Conservation (phyloP, 106 monocot genomes). For the Xerophyta viscosa region DNA sequence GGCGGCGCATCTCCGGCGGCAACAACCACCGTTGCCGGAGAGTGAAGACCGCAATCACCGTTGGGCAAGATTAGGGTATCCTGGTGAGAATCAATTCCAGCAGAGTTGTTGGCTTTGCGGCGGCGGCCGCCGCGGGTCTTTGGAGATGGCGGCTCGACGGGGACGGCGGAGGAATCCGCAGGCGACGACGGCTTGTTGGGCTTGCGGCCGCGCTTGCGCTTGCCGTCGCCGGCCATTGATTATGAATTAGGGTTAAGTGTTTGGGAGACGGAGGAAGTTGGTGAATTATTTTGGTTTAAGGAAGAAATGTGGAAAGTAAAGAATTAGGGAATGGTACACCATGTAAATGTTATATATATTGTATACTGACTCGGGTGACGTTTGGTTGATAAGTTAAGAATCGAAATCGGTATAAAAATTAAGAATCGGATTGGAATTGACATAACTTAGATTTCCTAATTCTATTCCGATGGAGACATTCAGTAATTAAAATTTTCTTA, state of each 20-base stretch:
- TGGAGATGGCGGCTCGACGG: constrained; percentile 7
- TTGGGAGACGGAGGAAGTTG: not conserved
- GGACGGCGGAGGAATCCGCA: constrained; percentile 4
- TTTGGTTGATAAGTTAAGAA: too few relatives aligned
- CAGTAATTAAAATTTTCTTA: too few relatives aligned
- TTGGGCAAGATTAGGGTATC: constrained; percentile 7
- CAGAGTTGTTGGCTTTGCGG: constrained; percentile 15
- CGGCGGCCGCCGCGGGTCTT: constrained; percentile 23
- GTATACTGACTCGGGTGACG: too few relatives aligned
- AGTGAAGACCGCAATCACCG: not conserved
- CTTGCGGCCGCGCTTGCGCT: constrained; percentile 45
- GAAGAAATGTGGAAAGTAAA: too few relatives aligned
- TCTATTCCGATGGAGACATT: too few relatives aligned
- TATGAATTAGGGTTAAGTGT: not conserved
- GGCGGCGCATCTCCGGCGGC: constrained; percentile 10
- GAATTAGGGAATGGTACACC: too few relatives aligned
- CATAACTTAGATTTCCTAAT: too few relatives aligned
- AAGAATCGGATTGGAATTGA: too few relatives aligned
- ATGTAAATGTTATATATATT: too few relatives aligned
- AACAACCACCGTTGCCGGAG: constrained; percentile 10
- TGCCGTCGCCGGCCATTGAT: constrained; percentile 1
- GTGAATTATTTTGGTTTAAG: too few relatives aligned
- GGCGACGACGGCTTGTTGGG: constrained; percentile 13
- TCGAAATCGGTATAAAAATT: too few relatives aligned
- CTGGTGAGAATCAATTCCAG: too few relatives aligned